These are phyloP conservation scores for Salinomyces thailandicus DNA, from an alignment of 2,329 filamentous ascomycete species.

Conservation along the genomic window DNA sequence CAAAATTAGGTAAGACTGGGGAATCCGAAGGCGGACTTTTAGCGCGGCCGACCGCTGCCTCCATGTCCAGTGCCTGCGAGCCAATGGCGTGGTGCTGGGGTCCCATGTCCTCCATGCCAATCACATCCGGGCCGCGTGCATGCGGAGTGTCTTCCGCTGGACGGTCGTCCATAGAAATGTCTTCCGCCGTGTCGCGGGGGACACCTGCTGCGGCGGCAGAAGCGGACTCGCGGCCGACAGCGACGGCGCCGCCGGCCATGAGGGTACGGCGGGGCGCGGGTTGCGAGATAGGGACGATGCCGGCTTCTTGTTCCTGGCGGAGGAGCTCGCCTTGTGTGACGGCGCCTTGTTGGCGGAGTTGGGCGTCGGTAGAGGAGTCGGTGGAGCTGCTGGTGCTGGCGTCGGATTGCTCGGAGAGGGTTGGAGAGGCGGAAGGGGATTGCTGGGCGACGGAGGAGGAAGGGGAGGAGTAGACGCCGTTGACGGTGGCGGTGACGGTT, in stretches of 20 bases:
- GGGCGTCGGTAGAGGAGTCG: slow-evolving; percentile 21
- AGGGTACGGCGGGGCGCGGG: slow-evolving; percentile 25
- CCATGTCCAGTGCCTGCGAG: slow-evolving; percentile 26
- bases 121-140: slow-evolving; percentile 70
- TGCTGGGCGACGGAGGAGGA: slow-evolving; percentile 11
- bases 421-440: slow-evolving; percentile 19
- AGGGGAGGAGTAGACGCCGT: slow-evolving; percentile 40
- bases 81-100: slow-evolving; percentile 46
- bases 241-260: slow-evolving; percentile 14
- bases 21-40: slow-evolving; percentile 16
- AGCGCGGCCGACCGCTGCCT: slow-evolving; percentile 30
- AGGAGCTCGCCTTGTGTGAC: slow-evolving; percentile 77
- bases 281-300: slow-evolving; percentile 61
- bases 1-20: no score
- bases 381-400: slow-evolving; percentile 27
- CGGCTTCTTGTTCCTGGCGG: slow-evolving; percentile 75
- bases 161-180: slow-evolving; percentile 24
- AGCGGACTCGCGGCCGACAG: slow-evolving; percentile 18
- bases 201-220: slow-evolving; percentile 1
- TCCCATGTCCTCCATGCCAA: slow-evolving; percentile 80
- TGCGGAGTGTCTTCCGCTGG: slow-evolving; percentile 55
- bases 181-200: slow-evolving; percentile 14
- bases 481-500: slow-evolving; percentile 67
- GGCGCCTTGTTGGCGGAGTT: slow-evolving; percentile 36
- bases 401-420: slow-evolving; percentile 23